Evolutionary conservation across 331 rosid genomes (phyloP), one percentile per base, ranked within the genome.

Genomic region (Malus hybrid): DNA sequence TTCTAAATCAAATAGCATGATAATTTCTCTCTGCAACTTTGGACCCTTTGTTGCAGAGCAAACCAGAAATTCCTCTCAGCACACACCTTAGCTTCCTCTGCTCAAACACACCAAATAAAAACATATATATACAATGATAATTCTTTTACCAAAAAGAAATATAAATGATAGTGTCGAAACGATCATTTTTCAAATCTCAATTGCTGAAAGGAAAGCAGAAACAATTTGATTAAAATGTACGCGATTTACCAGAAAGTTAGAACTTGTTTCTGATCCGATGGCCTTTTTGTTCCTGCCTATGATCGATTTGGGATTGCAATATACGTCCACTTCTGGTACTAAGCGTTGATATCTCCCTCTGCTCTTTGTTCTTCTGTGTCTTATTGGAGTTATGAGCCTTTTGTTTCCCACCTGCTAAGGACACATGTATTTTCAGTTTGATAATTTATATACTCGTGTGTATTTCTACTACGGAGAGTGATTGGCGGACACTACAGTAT

Each of bases 41-140:
- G 32, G 46, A 59, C 12, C 69, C 69, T n/a, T 65, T 39, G 14
- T 72, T 69, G 46, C 80, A 64, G 32, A 77, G 80, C 89, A 10
- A 42, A 10, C 90, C 82, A 22, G 94, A 89, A 44, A 90, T 39
- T 15, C 77, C 87, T 77, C 73, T 84, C 76, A 86, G 24, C 19
- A 67, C 29, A 32, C 63, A 66, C 83, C 85, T 87, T 70, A 89
- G 5, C 78, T 85, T 86, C 62, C 72, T 70, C 97, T 89, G 88
- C 79, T 75, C 62, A 48, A 50, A 29, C n/a, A 50, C 8, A 69
- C 7, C 9, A 70, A 75, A 42, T 42, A 42, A 7, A 48, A 44
- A 15, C 7, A 18, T 69, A 18, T 22, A 42, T 55, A 19, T n/a
- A 39, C 3, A 1, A 20, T 12, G 62, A 31, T 13, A 72, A 31